Evolutionary conservation across 2,329 filamentous ascomycete genomes (phyloP), one percentile per base, ranked within the genome.

Genomic region (Fusarium graminum): DNA sequence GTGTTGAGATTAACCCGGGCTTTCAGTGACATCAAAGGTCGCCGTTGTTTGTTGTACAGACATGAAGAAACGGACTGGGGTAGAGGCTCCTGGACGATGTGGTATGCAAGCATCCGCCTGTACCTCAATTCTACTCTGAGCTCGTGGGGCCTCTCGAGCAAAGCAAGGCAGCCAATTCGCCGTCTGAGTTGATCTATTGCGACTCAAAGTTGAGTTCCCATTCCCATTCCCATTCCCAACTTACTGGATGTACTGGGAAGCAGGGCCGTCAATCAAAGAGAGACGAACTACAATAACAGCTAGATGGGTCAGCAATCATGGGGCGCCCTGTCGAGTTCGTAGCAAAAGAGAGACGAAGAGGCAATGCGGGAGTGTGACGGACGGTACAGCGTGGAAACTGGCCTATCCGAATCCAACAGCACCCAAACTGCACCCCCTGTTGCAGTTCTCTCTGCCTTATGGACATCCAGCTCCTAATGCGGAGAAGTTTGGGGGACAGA

Each of bases 21-120:
- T 46, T 39, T 62, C 57, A 57, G 52, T 49, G 46, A 42, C 50
- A 61, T 47, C 47, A 70, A 36, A 53, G 44, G 30, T 59, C 61
- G 51, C 39, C 52, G 45, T 53, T 54, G 60, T 49, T 65, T 65
- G 69, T 73, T 66, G 67, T 64, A 69, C 69, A 60, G 50, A 52
- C 59, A 55, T 72, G 54, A 70, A 57, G 39, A 62, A 65, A 63
- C 56, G 44, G 63, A 57, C 69, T 61, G 63, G 64, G 69, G 68
- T 59, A 60, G 53, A 62, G 43, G 52, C 58, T 55, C 61, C 63
- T 71, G 61, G 60, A 64, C 54, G 64, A 70, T 70, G 66, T 58
- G 52, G 43, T 40, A 73, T 73, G 71, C 71, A 73, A 62, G 59
- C 53, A 72, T 40, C 71, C 71, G 71, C 51, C 50, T 63, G 69